Evolutionary conservation across 2,329 filamentous ascomycete species (phyloP), one percentile per base, ranked within the genome.

Genomic region (Sporothrix variecibatus): DNA sequence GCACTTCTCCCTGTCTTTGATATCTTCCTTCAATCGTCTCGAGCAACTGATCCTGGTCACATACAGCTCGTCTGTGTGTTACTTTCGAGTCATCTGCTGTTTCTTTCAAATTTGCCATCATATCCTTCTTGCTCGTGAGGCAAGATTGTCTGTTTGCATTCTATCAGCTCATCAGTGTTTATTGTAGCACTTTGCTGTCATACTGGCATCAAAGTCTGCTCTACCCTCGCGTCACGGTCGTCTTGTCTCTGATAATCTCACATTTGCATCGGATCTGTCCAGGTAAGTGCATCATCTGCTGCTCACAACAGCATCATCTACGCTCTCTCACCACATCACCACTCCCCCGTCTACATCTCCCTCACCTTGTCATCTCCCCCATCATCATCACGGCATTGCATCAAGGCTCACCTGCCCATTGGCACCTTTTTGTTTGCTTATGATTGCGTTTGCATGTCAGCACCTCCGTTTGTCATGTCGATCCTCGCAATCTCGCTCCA

Each of bases 311-410:
- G 38, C 62, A 28, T 67, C 62, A 67, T 26, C 2, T 28, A 7
- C 28, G 20, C 31, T 7, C 20, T 20, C 3, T 53, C 67, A 26
- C 67, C 67, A 56, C 43, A 69, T 53, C 67, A 56, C 46, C 67
- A 38, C 46, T 23, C 23, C 15, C 3, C 6, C 40, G 12, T 20
- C 40, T 43, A 17, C 15, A 43, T 12, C 15, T 8, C 2, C 28
- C 67, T 69, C 46, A 38, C 67, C 67, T 69, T 40, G 67, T 69
- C 67, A 69, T 51, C 46, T 12, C 46, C 34, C 23, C 3, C 28
- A 1, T 4, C 43, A 34, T 34, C 46, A 68, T 43, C 7, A 31
- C 46, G 40, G 9, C 26, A n/a, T 23, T 17, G 5, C n/a, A 17
- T 53, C 20, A 8, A 49, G 15, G 17, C 15, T 51, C 46, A 69